Base-by-base conservation (phyloP, 768 basidiomycete species). In the Clathrus columnatus region DNA sequence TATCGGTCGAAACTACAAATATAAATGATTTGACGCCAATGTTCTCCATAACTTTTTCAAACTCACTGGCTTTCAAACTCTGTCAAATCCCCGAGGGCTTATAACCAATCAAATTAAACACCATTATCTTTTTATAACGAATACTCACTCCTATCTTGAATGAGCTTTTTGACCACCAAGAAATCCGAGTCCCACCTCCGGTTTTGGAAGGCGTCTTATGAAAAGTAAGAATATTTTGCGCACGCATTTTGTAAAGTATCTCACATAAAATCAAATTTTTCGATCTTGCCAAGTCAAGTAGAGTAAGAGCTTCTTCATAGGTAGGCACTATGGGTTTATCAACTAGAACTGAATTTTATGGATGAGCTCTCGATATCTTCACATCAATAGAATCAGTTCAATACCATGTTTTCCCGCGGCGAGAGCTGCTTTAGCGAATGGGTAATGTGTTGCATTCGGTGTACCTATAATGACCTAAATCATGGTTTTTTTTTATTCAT, bases 121-220 rank as follows among this genome's bases (percentile, higher is more conserved):
- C 51, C 75, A 69, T 1, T 78, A 70, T 36, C 2, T 36, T 8
- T 11, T n/a, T 8, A 36, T n/a, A 3, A 3, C 72, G 7, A 30
- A n/a, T 5, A 55, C 54, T 20, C 48, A 55, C 48, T 51, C 17
- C 63, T 63, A n/a, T 57, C n/a, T 20, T 71, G 69, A 23, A 90
- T 67, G 21, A 90, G 73, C 36, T 73, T 72, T 60, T 75, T 77
- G 48, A 90, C 68, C 6, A 86, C 77, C 36, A 87, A 72, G 68
- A 83, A 88, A 64, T 91, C 87, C 2, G 83, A 81, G 68, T 89
- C 87, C 80, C 82, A 89, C 55, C 87, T 76, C 49, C 87, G 75
- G 64, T 85, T 87, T 63, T 87, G 86, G 68, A 80, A 87, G 14
- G 78, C 78, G 63, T 85, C 56, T 50, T 42, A 17, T 21, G 18